phyloP scores from a whole-genome alignment of 768 basidiomycete genomes.

The Clitopilus hobsonii region DNA sequence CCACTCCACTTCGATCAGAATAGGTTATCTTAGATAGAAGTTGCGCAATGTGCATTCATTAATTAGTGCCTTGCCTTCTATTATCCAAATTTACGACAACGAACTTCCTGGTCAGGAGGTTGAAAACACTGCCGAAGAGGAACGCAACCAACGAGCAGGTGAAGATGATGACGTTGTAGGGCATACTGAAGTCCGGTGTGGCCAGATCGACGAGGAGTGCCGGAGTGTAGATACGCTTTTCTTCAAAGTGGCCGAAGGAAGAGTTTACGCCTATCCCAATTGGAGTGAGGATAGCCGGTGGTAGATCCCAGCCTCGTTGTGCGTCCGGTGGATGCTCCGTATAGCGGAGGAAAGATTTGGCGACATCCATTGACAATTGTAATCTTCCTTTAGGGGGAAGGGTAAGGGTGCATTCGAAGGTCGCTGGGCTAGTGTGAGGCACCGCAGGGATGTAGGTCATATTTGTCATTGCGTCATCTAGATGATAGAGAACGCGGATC shows the following conservation, averaged over 20 bases:
- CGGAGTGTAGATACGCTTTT: slow-evolving; percentile 65
- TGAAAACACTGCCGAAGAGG: slow-evolving; percentile 91
- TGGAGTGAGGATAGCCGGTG: slow-evolving; percentile 73
- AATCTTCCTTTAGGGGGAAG: slow-evolving; percentile 69
- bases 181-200: slow-evolving; percentile 99
- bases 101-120: slow-evolving; percentile 78
- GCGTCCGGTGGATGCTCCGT: slow-evolving; percentile 97
- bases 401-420: slow-evolving; percentile 63
- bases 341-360: slow-evolving; percentile 85
- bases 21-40: not conserved
- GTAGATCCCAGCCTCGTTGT: slow-evolving; percentile 91
- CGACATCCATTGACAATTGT: slow-evolving; percentile 65
- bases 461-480: slow-evolving; percentile 62
- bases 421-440: slow-evolving; percentile 70
- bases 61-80: slow-evolving; percentile 10
- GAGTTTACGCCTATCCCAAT: slow-evolving; percentile 15
- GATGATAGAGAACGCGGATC: not conserved
- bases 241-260: slow-evolving; percentile 11
- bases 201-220: slow-evolving; percentile 87
- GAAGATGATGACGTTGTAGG: slow-evolving; percentile 99
- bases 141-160: slow-evolving; percentile 87
- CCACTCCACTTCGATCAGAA: not conserved
- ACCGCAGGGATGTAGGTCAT: slow-evolving; percentile 65
- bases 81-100: slow-evolving; percentile 39
- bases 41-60: slow-evolving; percentile 2